These are phyloP conservation scores for Phytomonas sp. DNA, from an alignment of 208 protist genomes.

Conservation along the genomic window DNA sequence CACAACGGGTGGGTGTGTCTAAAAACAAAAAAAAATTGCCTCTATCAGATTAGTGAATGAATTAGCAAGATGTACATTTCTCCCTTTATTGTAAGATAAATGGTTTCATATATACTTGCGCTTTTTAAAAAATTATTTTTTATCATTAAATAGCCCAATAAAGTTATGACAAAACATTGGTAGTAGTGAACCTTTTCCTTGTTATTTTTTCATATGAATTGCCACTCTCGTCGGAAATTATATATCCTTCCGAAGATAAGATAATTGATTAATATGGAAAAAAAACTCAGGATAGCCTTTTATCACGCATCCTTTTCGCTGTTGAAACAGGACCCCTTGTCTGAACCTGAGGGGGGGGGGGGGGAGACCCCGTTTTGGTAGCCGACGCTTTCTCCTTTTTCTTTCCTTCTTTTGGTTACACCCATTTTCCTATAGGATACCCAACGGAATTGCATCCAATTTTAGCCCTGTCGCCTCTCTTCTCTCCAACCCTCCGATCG, in stretches of 20 bases:
- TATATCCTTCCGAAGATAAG: background rate
- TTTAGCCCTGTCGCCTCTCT: no score
- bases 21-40: background rate
- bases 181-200: background rate
- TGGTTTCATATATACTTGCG: background rate
- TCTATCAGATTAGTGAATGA: background rate
- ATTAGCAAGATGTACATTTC: background rate
- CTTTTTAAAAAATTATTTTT: background rate
- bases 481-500: no score
- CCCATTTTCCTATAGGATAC: no score
- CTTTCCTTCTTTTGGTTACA: no score
- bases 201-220: background rate
- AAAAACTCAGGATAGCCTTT: background rate
- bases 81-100: background rate
- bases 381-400: no score
- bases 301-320: background rate
- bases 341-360: background rate
- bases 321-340: background rate
- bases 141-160: background rate
- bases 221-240: background rate
- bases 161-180: background rate
- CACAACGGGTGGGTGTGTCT: background rate
- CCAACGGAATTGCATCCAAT: no score
- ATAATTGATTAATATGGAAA: background rate
- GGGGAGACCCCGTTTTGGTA: no score